Evolutionary conservation across 345 rosid species (phyloP), one percentile per base, ranked within the genome.

Genomic region (Alliaria petiolata): DNA sequence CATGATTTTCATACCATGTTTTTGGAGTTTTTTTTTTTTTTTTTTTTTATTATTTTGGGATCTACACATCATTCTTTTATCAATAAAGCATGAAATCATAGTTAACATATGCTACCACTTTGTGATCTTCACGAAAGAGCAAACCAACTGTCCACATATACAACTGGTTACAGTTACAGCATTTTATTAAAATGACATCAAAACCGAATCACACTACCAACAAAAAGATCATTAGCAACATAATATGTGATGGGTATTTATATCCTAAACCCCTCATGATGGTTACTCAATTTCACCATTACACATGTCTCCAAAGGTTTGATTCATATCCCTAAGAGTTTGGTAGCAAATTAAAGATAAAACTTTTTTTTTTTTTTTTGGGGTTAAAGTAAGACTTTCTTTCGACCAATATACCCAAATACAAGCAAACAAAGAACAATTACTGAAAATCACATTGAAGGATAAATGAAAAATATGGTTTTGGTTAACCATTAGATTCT

Each of bases 401-500:
- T 43, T 15, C 35, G 13, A 51, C 49, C 60, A 38, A 42, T 13
- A n/a, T n/a, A n/a, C n/a, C n/a, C 19, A 43, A n/a, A 38, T 13
- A 53, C 16, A 28, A 19, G 3, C 26, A 55, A 26, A 13, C 43
- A 31, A 12, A 12, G 0, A 16, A 15, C 31, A 45, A 17, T 7
- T 2, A 13, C 12, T 8, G 13, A 12, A 43, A 43, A 8, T n/a
- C 28, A 11, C 2, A 46, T 7, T 6, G 36, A 42, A 38, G 15
- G 20, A 30, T 15, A 38, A 19, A 54, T 43, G 17, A 53, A 52
- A n/a, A 33, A 62, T 10, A 34, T 51, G 11, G 17, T 16, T 16
- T 36, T 13, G 16, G 51, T 64, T 55, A 55, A 46, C 16, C 65
- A 72, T 44, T 54, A 55, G 47, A 53, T 30, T 39, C 52, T n/a